phyloP scores from a whole-genome alignment of 305 asterid species.

The Striga hermonthica region DNA sequence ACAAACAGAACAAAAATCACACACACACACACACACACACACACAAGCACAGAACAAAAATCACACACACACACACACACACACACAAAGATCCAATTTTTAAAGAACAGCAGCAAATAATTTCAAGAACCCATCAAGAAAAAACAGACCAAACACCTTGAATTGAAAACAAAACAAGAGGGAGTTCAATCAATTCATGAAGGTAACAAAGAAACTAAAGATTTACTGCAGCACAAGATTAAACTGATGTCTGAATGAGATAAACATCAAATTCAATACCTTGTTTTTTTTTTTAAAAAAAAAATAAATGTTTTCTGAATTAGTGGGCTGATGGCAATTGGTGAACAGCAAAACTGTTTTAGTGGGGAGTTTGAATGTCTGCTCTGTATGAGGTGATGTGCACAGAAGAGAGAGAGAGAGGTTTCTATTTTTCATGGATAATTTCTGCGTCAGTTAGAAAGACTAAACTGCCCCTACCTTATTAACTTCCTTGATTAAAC shows the following conservation, averaged over 20 bases:
- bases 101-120: background rate
- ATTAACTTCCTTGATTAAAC: background rate
- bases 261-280: slow-evolving; percentile 4
- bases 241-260: background rate
- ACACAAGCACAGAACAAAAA: no score
- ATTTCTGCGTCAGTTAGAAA: background rate
- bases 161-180: background rate
- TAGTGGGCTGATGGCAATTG: background rate
- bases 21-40: no score
- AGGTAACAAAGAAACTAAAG: background rate
- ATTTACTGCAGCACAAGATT: background rate
- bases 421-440: slow-evolving; percentile 9
- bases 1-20: background rate
- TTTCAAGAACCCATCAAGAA: slow-evolving; percentile 1
- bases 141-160: background rate
- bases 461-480: slow-evolving; percentile 34
- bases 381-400: slow-evolving; percentile 12
- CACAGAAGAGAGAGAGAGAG: slow-evolving; percentile 20
- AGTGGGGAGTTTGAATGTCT: background rate
- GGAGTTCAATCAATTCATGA: background rate
- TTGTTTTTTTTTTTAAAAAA: slow-evolving; percentile 11
- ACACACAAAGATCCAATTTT: background rate
- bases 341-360: background rate
- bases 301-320: slow-evolving; percentile 3
- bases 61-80: background rate